Percentiles rank a stretch among this genome's conserved stretches.
Evolutionary conservation across 768 basidiomycete species (phyloP).

Genomic region (Mycena rosella): DNA sequence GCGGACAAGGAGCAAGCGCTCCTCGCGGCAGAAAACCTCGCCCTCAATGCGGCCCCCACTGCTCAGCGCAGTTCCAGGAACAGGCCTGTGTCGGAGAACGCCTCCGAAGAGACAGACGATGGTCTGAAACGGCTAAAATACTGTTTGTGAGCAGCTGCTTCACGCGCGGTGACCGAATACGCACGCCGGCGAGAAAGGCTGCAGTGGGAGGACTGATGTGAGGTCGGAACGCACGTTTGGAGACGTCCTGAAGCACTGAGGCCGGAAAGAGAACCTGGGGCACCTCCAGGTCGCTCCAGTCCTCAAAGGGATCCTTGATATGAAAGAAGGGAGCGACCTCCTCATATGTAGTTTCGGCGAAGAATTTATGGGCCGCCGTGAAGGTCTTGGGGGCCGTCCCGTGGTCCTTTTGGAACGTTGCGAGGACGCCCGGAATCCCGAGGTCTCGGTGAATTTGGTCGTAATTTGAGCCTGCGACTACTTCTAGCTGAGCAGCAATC

Average conservation of each 20-base stretch:
- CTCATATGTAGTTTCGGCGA: background rate
- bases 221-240: background rate
- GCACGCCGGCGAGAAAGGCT: too few relatives aligned
- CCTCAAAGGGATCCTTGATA: background rate
- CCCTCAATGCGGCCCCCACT: background rate
- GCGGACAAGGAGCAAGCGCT: background rate
- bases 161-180: too few relatives aligned
- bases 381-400: background rate
- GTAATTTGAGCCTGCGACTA: too few relatives aligned
- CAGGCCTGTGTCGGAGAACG: background rate
- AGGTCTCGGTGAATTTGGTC: too few relatives aligned
- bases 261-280: background rate
- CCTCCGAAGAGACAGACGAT: background rate
- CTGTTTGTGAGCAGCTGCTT: background rate
- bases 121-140: slow-evolving; percentile 7
- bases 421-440: background rate
- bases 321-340: background rate
- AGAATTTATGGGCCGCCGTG: background rate
- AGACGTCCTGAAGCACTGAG: background rate
- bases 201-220: background rate
- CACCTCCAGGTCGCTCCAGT: background rate
- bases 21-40: background rate
- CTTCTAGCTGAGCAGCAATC: too few relatives aligned
- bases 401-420: background rate
- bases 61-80: background rate